These are phyloP conservation scores for Zymoseptoria tritici DNA, from an alignment of 2,329 filamentous ascomycete species.

Conservation along the genomic window DNA sequence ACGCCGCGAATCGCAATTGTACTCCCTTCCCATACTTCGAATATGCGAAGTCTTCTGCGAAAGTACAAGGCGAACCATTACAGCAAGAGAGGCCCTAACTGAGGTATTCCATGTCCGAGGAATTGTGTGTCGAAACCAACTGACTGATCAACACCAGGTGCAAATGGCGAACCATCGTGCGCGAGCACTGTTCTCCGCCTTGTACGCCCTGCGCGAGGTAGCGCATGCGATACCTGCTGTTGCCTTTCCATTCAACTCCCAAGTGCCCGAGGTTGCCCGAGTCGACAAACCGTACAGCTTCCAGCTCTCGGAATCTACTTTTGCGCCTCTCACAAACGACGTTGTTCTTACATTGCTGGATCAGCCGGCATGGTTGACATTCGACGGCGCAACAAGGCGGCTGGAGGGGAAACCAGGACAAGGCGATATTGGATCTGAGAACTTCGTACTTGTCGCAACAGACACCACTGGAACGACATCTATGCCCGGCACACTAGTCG, in stretches of 20 bases:
- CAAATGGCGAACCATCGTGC: constrained; percentile 3
- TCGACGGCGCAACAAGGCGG: constrained; percentile 58
- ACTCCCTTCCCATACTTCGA: constrained; percentile 5
- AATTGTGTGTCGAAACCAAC: not conserved
- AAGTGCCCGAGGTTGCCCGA: constrained; percentile 72
- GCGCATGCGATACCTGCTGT: constrained; percentile 29
- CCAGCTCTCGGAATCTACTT: constrained; percentile 65
- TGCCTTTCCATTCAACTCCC: constrained; percentile 72
- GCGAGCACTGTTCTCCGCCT: constrained; percentile 12
- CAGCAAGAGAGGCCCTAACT: not conserved
- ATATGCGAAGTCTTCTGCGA: constrained; percentile 7
- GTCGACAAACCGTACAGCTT: constrained; percentile 61
- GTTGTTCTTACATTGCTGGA: constrained; percentile 60
- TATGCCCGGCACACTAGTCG: constrained; percentile 62
- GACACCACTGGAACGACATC: constrained; percentile 57
- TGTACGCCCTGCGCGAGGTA: constrained; percentile 11
- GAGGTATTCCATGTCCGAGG: not conserved
- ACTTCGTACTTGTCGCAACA: constrained; percentile 61
- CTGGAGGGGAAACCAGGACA: constrained; percentile 63
- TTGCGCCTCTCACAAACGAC: constrained; percentile 49
- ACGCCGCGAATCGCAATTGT: constrained; percentile 10
- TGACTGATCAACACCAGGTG: not conserved
- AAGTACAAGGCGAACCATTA: constrained; percentile 4
- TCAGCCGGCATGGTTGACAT: constrained; percentile 65
- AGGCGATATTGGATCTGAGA: constrained; percentile 50